Evolutionary conservation across 768 basidiomycete genomes (phyloP), one percentile per base, ranked within the genome.

Genomic region (Strobilomyces dryophilus): DNA sequence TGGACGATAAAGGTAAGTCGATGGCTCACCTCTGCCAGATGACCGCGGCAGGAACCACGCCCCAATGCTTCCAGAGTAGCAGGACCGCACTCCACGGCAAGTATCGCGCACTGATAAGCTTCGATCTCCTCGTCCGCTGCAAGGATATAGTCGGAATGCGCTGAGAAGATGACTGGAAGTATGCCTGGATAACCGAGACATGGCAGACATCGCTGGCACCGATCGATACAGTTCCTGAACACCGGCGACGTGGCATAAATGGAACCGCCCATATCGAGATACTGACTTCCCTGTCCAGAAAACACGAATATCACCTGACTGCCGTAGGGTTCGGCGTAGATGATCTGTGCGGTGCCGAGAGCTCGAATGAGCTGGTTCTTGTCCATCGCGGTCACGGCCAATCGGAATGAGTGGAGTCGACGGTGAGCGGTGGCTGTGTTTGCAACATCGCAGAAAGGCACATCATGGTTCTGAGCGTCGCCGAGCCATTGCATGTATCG

Each of bases 231-330:
- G 73, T 4, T 24, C 24, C 24, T 24, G 24, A 24, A 24, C 4
- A 24, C 24, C 24, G 24, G 24, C 24, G 24, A 76, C 1, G 74
- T 74, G 36, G 61, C 61, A 52, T 89, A 90, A 15, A 89, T 74
- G 0, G 67, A 64, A 29, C 67, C 53, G 0, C 83, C 87, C 86
- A 89, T 88, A 8, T 81, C 79, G 17, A 73, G 61, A 68, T 84
- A 84, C 56, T 88, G 85, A 32, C 79, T 73, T 36, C 87, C 88
- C 62, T 89, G 85, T 8, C 88, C 89, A 17, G 87, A 83, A 65
- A 87, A 89, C 4, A 88, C 82, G 59, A 89, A 87, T 6, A 81
- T 74, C 1, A 78, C 73, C 4, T 71, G 68, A n/a, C 60, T 61
- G 11, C 63, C 56, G 1, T 52, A 29, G 15, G 67, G 59, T n/a